Evolutionary conservation across 192 early-diverging fungal genomes (phyloP), one percentile per base, ranked within the genome.

Genomic region (Backusella luteola): DNA sequence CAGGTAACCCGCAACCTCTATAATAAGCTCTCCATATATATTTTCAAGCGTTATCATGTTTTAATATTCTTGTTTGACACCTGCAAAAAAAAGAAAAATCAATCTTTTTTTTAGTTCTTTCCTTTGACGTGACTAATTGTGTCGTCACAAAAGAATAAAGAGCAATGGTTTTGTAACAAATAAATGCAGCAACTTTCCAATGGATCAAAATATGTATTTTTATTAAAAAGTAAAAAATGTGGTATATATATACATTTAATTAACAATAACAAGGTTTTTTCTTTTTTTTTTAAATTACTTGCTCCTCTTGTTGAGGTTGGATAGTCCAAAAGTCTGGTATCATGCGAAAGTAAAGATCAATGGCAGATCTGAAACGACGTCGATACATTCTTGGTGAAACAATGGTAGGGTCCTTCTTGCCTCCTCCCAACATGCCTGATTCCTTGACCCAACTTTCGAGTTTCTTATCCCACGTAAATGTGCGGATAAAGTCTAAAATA

Each of bases 401-500:
- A 81, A 99, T 98, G 6, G 98, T 99, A 4, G 98, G 98, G 42
- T 95, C 93, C 68, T 89, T 92, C 29, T 93, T 92, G 15, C 95
- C 94, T 15, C 97, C 96, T 35, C 96, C 96, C 52, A 98, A 77
- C 77, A 96, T 87, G 15, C 93, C 93, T 0, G 95, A 89, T 77
- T 98, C 97, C 83, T 99, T 99, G 34, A 99, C 97, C 96, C 96
- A 98, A 73, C 91, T 95, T 79, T 99, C 98, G 17, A 99, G 83
- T 81, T 96, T 96, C 84, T 99, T 99, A 81, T 99, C 98, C 96
- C 96, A 99, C 0, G 97, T 99, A 79, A 97, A 99, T 3, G 96
- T 96, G 52, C 97, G 91, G 59, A 98, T 97, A 85, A 95, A 98
- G 79, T 99, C 97, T 83, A 56, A 3, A 39, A 11, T 11, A 39